phyloP scores from a whole-genome alignment of 345 rosid genomes.

The Eutrema heterophyllum region DNA sequence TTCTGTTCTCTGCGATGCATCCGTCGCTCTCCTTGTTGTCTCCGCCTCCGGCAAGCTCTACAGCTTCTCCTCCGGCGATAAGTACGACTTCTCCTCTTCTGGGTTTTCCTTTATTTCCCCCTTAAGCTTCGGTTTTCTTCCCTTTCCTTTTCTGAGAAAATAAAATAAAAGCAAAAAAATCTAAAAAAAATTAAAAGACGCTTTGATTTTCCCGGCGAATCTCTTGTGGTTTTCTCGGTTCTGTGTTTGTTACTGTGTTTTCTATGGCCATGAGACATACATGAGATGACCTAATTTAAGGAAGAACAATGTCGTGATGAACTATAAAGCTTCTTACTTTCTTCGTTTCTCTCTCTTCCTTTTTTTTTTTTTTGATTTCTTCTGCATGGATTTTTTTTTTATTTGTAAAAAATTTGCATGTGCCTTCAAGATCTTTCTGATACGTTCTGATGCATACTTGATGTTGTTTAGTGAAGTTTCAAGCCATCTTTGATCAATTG shows the following conservation, averaged over 20 bases:
- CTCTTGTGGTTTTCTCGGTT: neutral
- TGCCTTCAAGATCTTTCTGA: neutral
- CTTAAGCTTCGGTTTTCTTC: neutral
- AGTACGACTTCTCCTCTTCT: constrained; percentile 15
- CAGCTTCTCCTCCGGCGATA: constrained; percentile 33
- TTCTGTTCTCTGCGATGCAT: constrained; percentile 67
- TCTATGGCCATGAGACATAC: neutral
- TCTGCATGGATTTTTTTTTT: constrained; percentile 20
- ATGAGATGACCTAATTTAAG: neutral
- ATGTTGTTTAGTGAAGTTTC: neutral
- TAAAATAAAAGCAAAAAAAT: neutral
- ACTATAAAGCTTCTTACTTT: constrained; percentile 12
- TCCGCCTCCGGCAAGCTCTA: constrained; percentile 31
- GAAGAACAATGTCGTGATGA: constrained; percentile 11
- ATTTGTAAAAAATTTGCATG: constrained; percentile 4
- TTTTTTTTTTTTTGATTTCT: neutral
- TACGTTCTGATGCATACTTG: constrained; percentile 13
- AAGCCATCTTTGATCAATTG: neutral
- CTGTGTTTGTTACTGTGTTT: constrained; percentile 2
- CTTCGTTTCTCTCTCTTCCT: neutral
- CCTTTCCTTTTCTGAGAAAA: neutral
- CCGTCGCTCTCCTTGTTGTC: constrained; percentile 32
- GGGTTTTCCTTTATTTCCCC: neutral
- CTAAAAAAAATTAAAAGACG: neutral
- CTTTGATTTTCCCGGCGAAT: constrained; percentile 3